Percentiles rank a stretch among this genome's conserved stretches.
Evolutionary conservation across 306 rosid genomes (phyloP).

Genomic region (Alnus glutinosa): DNA sequence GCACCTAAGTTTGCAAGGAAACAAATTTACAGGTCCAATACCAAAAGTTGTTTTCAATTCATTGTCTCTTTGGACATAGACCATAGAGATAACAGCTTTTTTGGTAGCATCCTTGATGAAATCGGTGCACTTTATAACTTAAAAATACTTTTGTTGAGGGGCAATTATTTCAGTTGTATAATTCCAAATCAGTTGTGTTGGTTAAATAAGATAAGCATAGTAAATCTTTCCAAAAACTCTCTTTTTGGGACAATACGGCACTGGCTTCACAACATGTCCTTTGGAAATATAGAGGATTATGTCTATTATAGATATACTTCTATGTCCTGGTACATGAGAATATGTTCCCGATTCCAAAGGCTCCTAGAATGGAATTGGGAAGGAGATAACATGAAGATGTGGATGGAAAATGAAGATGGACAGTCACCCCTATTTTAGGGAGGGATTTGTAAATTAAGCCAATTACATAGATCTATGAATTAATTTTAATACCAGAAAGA

Average conservation of each 20-base stretch:
- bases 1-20: background rate
- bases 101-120: background rate
- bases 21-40: background rate
- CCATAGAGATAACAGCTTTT: conserved; percentile 2
- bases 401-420: no score
- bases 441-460: no score
- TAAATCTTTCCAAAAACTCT: conserved; percentile 15
- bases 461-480: no score
- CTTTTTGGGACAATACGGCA: conserved; percentile 9
- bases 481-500: no score
- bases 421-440: no score
- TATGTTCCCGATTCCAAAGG: no score
- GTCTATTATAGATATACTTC: no score
- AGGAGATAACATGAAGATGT: no score
- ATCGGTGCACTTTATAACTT: background rate
- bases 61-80: background rate
- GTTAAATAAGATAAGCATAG: background rate
- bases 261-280: conserved; percentile 8
- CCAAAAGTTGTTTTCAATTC: background rate
- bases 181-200: conserved; percentile 10
- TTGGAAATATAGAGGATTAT: background rate
- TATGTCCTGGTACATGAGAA: no score
- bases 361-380: no score
- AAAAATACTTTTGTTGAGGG: background rate
- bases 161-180: background rate